Base-by-base conservation (phyloP, 306 rosid genomes). In the Argentina anserina region DNA sequence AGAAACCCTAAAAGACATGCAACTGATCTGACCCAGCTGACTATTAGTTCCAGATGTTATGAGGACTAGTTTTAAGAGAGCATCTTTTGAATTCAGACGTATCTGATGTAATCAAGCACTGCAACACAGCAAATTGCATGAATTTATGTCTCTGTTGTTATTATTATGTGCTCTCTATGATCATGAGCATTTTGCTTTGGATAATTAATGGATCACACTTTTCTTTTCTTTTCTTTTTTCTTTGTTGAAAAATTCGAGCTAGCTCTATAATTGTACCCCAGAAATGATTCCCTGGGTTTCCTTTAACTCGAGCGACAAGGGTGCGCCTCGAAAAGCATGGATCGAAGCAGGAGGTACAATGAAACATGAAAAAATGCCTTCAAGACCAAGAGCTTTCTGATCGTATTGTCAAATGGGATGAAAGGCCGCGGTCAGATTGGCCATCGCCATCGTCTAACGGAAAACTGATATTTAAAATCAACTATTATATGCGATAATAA, bases 251-350 rank as follows among this genome's bases (percentile, higher is more conserved):
- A 77, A 77, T 79, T 81, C 75, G 56, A 75, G 60, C 78, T 39
- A 76, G 65, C 78, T 53, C 61, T 58, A 66, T 77, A 74, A 82
- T 74, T 77, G 86, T 82, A 31, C 79, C 75, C 66, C 2, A 36
- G 31, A 62, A 23, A n/a, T 0, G 78, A 80, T 78, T 55, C 78
- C 59, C 52, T 34, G 40, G n/a, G 18, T 64, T 45, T 34, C 53
- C 53, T n/a, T n/a, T 17, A 20, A 23, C 37, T 40, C 74, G 76
- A 74, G 42, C 37, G 56, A 79, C 80, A 78, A 85, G 49, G 84
- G 82, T 76, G 82, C 79, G 71, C 65, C 75, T 83, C 13, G 70
- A 76, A 76, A 75, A 69, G 71, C 53, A 60, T 75, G 28, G 68
- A 86, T 45, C 66, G 42, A 56, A 42, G 45, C 53, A 76, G 42